phyloP scores from a whole-genome alignment of 768 basidiomycete species.

The Boletellus emodensis region DNA sequence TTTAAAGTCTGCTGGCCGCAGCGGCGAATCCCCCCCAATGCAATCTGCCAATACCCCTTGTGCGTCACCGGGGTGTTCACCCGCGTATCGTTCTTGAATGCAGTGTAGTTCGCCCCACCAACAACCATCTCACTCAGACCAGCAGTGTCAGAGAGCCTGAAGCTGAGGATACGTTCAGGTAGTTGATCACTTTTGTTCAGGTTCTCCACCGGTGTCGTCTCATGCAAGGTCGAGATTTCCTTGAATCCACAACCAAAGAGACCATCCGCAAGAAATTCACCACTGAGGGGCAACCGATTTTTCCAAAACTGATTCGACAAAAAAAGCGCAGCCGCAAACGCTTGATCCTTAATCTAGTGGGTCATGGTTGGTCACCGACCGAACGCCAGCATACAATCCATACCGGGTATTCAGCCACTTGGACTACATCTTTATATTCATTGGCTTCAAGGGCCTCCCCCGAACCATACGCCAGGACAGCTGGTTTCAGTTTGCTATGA shows the following conservation, averaged over 20 bases:
- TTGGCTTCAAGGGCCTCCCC: constrained; percentile 30
- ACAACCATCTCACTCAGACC: constrained; percentile 16
- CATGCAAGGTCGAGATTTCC: constrained; percentile 32
- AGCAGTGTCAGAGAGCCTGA: constrained; percentile 38
- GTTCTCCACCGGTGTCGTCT: constrained; percentile 38
- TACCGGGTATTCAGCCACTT: constrained; percentile 32
- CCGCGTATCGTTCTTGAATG: constrained; percentile 47
- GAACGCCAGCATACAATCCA: background rate
- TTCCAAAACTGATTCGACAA: constrained; percentile 27
- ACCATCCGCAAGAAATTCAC: constrained; percentile 31
- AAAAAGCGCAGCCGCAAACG: constrained; percentile 34
- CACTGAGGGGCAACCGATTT: constrained; percentile 3
- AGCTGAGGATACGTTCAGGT: constrained; percentile 34
- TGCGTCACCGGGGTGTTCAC: constrained; percentile 29
- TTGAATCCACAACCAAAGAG: constrained; percentile 39
- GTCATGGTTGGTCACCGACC: background rate
- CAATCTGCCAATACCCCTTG: constrained; percentile 36
- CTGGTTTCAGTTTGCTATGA: constrained; percentile 5
- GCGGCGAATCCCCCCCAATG: constrained; percentile 17
- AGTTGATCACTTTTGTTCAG: constrained; percentile 33
- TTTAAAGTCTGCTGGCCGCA: background rate
- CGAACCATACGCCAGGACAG: constrained; percentile 37
- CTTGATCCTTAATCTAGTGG: constrained; percentile 31
- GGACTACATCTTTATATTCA: constrained; percentile 34
- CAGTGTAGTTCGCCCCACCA: constrained; percentile 38